Conservation (phyloP, 257 asterid species). For the Solanum paucissectum region DNA sequence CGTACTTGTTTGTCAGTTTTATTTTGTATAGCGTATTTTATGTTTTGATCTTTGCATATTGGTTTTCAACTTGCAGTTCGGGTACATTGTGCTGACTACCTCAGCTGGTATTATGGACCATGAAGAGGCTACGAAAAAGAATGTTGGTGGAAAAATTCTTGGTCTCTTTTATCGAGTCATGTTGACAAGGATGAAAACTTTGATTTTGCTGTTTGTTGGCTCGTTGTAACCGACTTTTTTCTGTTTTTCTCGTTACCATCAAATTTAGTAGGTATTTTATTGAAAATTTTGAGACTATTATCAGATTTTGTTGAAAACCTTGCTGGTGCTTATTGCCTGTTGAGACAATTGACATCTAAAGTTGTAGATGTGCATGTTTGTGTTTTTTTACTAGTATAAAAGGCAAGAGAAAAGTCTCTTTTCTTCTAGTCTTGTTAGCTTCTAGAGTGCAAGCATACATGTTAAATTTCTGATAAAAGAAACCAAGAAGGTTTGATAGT, state of each 20-base stretch:
- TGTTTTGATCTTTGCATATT: background rate
- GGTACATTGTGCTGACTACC: background rate
- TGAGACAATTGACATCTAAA: background rate
- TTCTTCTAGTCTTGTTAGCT: background rate
- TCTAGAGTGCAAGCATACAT: background rate
- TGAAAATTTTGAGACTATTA: background rate
- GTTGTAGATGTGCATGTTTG: background rate
- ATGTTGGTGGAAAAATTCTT: background rate
- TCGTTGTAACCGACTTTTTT: background rate
- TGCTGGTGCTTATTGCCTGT: background rate
- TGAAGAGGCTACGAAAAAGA: background rate
- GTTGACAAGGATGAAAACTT: background rate
- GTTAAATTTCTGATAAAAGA: too few species aligned
- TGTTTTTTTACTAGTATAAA: background rate
- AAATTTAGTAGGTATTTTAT: background rate
- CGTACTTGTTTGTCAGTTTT: background rate
- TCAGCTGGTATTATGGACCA: background rate
- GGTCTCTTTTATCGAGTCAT: background rate
- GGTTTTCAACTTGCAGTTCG: background rate
- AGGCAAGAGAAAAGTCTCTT: background rate
- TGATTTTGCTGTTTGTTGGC: background rate
- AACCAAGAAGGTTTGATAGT: too few species aligned
- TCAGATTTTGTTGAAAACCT: background rate
- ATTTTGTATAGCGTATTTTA: background rate
- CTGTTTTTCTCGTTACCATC: background rate